Evolutionary conservation across 139 green algal species (phyloP), one percentile per base, ranked within the genome.

Genomic region (Coelastrella sp.): DNA sequence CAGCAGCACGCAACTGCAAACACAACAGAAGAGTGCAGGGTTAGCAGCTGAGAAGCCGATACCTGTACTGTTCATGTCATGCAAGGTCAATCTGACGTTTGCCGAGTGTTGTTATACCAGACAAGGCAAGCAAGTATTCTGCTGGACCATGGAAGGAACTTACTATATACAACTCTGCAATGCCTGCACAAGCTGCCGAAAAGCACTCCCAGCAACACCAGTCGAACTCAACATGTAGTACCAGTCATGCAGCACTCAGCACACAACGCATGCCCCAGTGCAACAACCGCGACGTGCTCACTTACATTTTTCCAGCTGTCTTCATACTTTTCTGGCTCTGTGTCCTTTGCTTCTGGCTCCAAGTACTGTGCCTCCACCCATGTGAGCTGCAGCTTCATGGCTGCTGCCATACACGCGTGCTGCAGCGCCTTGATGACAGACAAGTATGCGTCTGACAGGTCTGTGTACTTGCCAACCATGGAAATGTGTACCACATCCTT

Each of bases 381-480:
- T 7, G 95, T 90, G 32, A 99, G 84, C 84, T 97, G 82, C 74
- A 99, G 96, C 94, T 98, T 98, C 56, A 96, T 87, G 81, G 94
- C 95, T 8, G 94, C 95, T 77, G 95, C 95, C 93, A 99, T 96
- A 93, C 97, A 98, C 14, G 98, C 98, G 91, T 99, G 98, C 96
- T 99, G 96, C 91, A 99, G 95, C 19, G 97, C 95, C 94, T 99
- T 99, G 86, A 98, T 96, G 16, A 99, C 98, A 14, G 94, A 97
- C 19, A 99, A 95, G 93, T 99, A 99, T 0, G 97, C 97, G 90
- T 99, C 98, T 8, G 92, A 95, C 65, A 99, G 95, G 71, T 94
- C 96, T 10, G 97, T 99, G 95, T 99, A 99, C 95, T 99, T 99
- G 91, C 98, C 97, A 57, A 99, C 97, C 94, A 99, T 96, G 3